Percentiles rank a stretch among this genome's conserved stretches.
Evolutionary conservation across 2,329 filamentous ascomycete species (phyloP).

Genomic region (Nectriaceae sp.): DNA sequence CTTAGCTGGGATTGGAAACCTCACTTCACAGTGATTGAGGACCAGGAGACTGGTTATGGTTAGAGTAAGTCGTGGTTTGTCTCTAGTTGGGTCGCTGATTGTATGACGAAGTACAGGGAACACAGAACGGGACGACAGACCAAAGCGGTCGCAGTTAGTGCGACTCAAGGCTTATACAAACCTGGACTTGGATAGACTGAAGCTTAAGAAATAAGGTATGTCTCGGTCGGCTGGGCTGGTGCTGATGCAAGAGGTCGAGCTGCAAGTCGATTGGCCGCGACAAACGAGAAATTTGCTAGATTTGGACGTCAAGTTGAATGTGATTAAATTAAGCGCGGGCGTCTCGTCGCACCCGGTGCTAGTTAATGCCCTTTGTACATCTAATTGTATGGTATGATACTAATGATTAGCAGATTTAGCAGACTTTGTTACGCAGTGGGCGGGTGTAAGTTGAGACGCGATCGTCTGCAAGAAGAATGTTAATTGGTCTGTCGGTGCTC

Average conservation of each 20-base stretch:
- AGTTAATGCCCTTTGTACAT: too few species aligned
- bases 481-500: too few species aligned
- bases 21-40: neutral
- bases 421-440: too few species aligned
- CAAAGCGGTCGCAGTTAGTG: conserved; percentile 3
- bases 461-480: too few species aligned
- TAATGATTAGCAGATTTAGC: too few species aligned
- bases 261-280: conserved; percentile 19
- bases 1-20: too few species aligned
- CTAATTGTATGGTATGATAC: too few species aligned
- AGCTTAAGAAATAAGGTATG: conserved; percentile 16
- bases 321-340: neutral
- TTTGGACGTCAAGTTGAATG: conserved; percentile 1
- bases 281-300: conserved; percentile 18
- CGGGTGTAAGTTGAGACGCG: too few species aligned
- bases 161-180: conserved; percentile 7
- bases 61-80: conserved; percentile 4
- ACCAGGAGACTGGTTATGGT: neutral
- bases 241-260: conserved; percentile 17
- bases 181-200: conserved; percentile 9
- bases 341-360: too few species aligned
- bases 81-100: conserved; percentile 1
- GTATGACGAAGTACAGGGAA: conserved; percentile 2
- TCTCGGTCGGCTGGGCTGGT: conserved; percentile 21
- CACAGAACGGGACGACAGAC: neutral